Evolutionary conservation across 257 asterid genomes (phyloP).

Genomic region (Handroanthus guayacan): DNA sequence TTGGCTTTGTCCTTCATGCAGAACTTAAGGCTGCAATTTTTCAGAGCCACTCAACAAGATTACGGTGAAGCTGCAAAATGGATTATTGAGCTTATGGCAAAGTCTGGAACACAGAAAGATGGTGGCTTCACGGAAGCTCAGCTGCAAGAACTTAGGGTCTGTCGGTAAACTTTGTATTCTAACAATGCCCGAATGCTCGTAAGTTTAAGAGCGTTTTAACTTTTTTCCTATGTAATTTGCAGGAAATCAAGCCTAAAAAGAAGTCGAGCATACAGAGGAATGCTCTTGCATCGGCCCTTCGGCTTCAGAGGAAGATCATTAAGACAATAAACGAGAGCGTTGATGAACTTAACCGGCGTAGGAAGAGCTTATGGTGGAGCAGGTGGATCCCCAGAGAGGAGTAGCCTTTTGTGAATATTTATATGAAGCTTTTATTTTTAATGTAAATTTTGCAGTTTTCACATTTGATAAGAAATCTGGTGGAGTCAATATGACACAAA

Average conservation of each 20-base stretch:
- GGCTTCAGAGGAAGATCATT: constrained; percentile 70
- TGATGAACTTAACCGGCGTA: constrained; percentile 62
- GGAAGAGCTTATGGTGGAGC: constrained; percentile 93
- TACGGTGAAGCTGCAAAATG: constrained; percentile 85
- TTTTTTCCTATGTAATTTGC: constrained; percentile 30
- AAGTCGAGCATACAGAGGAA: constrained; percentile 72
- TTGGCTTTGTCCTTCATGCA: constrained; percentile 88
- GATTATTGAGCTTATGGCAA: constrained; percentile 85
- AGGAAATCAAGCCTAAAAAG: constrained; percentile 79
- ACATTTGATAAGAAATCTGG: constrained; percentile 4
- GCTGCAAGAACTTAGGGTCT: constrained; percentile 80
- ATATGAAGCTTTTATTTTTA: background rate
- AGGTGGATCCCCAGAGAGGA: constrained; percentile 93
- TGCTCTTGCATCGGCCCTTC: constrained; percentile 87
- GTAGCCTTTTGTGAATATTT: constrained; percentile 47
- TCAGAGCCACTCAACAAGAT: constrained; percentile 90
- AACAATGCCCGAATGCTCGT: background rate
- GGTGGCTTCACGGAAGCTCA: constrained; percentile 99
- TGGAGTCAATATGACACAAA: constrained; percentile 27
- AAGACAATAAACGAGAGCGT: constrained; percentile 71
- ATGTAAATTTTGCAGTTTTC: constrained; percentile 53
- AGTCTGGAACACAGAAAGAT: constrained; percentile 82
- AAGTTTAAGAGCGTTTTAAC: background rate
- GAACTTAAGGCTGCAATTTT: constrained; percentile 69
- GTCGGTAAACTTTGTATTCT: constrained; percentile 11